phyloP scores from a whole-genome alignment of 202 grass and related monocot species.

The Hordeum pubiflorum region DNA sequence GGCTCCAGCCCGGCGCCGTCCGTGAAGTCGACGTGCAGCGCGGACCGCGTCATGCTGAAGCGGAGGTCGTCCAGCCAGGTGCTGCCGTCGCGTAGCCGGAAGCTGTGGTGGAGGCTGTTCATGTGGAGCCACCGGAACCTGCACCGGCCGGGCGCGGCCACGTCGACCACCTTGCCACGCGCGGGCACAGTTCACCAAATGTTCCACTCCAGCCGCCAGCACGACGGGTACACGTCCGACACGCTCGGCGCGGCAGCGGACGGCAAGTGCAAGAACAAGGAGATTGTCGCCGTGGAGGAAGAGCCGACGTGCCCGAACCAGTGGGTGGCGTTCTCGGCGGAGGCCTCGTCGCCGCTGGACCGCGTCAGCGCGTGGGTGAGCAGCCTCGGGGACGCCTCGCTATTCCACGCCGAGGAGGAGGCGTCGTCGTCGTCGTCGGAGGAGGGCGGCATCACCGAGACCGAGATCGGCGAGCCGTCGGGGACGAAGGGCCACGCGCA shows the following conservation, averaged over 20 bases:
- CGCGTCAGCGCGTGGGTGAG: constrained; percentile 83
- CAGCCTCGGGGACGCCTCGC: constrained; percentile 34
- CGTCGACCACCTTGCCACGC: neutral
- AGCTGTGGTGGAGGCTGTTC: constrained; percentile 70
- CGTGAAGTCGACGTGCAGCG: constrained; percentile 42
- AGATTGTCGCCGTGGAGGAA: neutral
- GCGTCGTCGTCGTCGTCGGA: no score
- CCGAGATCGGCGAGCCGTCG: constrained; percentile 47
- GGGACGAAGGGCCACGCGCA: constrained; percentile 9
- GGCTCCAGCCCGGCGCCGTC: constrained; percentile 48
- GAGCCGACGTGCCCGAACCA: constrained; percentile 30
- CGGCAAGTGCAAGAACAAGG: neutral
- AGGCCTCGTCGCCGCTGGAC: constrained; percentile 41
- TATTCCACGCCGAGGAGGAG: constrained; percentile 18
- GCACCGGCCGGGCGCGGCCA: constrained; percentile 21
- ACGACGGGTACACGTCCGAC: constrained; percentile 68
- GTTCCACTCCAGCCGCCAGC: constrained; percentile 12
- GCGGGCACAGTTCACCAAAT: neutral
- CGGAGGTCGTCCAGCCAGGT: constrained; percentile 61
- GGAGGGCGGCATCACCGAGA: constrained; percentile 17
- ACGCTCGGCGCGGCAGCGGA: constrained; percentile 35
- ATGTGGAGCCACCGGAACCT: constrained; percentile 72
- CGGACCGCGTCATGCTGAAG: constrained; percentile 67
- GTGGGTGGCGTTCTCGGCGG: constrained; percentile 59
- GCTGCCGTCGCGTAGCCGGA: constrained; percentile 71